These are phyloP conservation scores for Pluteus cervinus DNA, from an alignment of 768 basidiomycete genomes.

Conservation along the genomic window DNA sequence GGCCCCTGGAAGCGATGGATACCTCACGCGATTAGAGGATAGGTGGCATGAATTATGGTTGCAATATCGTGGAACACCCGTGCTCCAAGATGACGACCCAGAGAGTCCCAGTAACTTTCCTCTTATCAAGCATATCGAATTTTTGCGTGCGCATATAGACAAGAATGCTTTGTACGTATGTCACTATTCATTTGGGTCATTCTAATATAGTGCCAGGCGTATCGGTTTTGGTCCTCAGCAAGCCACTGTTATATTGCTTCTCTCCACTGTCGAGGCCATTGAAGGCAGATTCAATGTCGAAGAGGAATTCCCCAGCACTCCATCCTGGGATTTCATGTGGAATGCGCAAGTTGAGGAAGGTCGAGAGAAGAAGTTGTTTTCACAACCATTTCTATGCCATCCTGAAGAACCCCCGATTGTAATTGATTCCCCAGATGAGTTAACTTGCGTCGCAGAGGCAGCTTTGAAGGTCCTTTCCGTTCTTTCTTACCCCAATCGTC, in stretches of 20 bases:
- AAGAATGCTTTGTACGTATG: conserved; percentile 80
- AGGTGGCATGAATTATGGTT: conserved; percentile 78
- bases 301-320: conserved; percentile 33
- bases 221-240: conserved; percentile 52
- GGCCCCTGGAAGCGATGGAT: conserved; percentile 61
- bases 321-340: conserved; percentile 74
- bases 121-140: conserved; percentile 74
- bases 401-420: conserved; percentile 30
- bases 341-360: conserved; percentile 65
- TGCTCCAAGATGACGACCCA: conserved; percentile 68
- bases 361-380: conserved; percentile 63
- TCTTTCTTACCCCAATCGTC: not conserved
- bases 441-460: conserved; percentile 53
- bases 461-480: conserved; percentile 54
- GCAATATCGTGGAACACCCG: conserved; percentile 57
- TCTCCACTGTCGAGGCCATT: conserved; percentile 38
- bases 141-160: conserved; percentile 75
- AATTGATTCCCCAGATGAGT: conserved; percentile 27
- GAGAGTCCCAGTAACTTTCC: conserved; percentile 69
- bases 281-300: conserved; percentile 41
- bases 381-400: conserved; percentile 46
- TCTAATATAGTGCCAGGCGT: conserved; percentile 36
- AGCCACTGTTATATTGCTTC: conserved; percentile 31
- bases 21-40: conserved; percentile 74
- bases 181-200: conserved; percentile 1